Conservation (phyloP, 2,329 filamentous ascomycete species). For the Calonectria henricotiae region DNA sequence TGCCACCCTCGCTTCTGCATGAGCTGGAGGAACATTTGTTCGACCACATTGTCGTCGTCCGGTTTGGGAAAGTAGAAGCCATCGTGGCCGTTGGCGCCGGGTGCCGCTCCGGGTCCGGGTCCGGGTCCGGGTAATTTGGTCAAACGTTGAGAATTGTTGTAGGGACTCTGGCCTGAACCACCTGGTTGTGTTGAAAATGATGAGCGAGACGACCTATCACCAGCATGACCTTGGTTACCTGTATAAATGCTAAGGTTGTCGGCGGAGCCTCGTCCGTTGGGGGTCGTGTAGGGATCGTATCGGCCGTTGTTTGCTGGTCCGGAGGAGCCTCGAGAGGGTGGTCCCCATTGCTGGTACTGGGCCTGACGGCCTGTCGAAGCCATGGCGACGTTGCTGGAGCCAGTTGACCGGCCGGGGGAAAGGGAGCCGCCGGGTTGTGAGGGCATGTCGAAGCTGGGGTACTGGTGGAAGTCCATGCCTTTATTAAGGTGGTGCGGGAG, state of each 20-base stretch:
- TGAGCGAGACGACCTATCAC: conserved; percentile 56
- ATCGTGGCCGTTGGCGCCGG: conserved; percentile 60
- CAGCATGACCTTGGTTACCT: conserved; percentile 68
- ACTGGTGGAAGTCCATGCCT: conserved; percentile 89
- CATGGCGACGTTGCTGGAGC: conserved; percentile 78
- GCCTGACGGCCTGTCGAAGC: conserved; percentile 80
- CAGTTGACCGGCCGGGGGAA: conserved; percentile 75
- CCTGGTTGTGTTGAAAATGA: conserved; percentile 67
- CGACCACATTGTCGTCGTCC: conserved; percentile 85
- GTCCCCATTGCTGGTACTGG: conserved; percentile 85
- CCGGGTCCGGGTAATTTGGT: conserved; percentile 67
- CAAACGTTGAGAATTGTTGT: conserved; percentile 66
- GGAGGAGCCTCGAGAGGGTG: conserved; percentile 67
- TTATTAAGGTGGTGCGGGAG: conserved; percentile 89
- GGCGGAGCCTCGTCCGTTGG: conserved; percentile 71
- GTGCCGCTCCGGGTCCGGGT: conserved; percentile 40
- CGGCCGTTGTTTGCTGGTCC: conserved; percentile 70
- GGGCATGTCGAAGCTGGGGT: conserved; percentile 80
- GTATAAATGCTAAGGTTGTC: conserved; percentile 73
- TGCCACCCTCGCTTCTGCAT: conserved; percentile 99
- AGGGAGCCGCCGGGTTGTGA: conserved; percentile 68
- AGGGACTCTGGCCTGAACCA: conserved; percentile 72
- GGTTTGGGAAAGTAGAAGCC: conserved; percentile 79
- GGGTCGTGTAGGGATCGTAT: conserved; percentile 76
- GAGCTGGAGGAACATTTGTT: conserved; percentile 91